Base-by-base conservation (phyloP, 306 rosid genomes). In the Cucumis hystrix region DNA sequence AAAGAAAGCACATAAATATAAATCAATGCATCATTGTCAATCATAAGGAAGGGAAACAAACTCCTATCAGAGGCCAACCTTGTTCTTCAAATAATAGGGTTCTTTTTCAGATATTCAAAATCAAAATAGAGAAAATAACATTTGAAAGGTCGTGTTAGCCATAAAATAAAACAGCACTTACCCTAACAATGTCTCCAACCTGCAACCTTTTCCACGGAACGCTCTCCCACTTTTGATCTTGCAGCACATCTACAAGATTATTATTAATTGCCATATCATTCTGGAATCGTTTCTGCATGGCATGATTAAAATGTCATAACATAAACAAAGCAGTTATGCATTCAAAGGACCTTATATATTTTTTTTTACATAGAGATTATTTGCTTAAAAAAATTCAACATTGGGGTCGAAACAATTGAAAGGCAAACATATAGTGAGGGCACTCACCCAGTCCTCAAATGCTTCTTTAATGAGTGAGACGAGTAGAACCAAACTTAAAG, bases 401-500 rank as follows among this genome's bases (percentile, higher is more conserved):
- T 77, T 76, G 57, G 54, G 64, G 60, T 68, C 18, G 35, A 78
- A 71, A 23, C 21, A 30, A 70, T 58, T 76, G 59, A 60, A 61
- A 65, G 76, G 76, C 23, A 74, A 81, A 23, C 47, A 78, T 56
- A 79, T 77, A 80, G 35, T 64, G 1, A 69, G 55, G 59, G 63
- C 49, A 83, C 97, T 91, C 83, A 93, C 98, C 96, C 93, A 93
- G 80, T 93, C 97, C 87, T 93, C 98, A 83, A 88, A 93, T 78
- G 98, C 98, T 85, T 93, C 98, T 85, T 93, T 93, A 40, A 89
- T 80, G 56, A 93, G 95, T 83, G 98, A 91, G 71, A 93, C 88
- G 18, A 93, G 86, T 82, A 93, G 90, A 93, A 93, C 98, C 84
- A 91, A n/a, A 74, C 92, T 87, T 69, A 93, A 83, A 58, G 98